Percentiles rank a stretch among this genome's conserved stretches.
Conservation (phyloP, 2,329 filamentous ascomycete genomes). For the Zasmidium cellare region DNA sequence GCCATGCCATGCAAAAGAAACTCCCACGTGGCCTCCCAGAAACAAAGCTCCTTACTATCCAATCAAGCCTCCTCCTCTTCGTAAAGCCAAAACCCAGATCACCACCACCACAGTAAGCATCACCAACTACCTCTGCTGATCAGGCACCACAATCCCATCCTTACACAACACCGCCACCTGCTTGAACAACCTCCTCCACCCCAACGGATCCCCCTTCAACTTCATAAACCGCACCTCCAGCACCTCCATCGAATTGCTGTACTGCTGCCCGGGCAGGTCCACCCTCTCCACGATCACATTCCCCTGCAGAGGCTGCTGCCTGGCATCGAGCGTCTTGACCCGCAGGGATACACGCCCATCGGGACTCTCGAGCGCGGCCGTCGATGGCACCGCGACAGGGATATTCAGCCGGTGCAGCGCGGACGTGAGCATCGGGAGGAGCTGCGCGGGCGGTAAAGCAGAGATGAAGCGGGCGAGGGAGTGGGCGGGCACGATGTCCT, state of each 20-base stretch:
- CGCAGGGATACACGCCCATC: conserved; percentile 58
- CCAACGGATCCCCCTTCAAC: conserved; percentile 89
- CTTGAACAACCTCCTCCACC: conserved; percentile 97
- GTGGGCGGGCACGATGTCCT: conserved; percentile 85
- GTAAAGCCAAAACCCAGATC: too few relatives aligned
- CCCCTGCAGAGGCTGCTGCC: conserved; percentile 71
- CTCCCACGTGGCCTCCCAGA: too few relatives aligned
- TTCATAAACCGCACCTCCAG: conserved; percentile 91
- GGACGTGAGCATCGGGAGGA: conserved; percentile 77
- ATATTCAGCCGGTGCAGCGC: conserved; percentile 85
- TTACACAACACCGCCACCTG: conserved; percentile 85
- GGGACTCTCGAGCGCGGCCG: conserved; percentile 42
- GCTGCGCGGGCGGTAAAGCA: conserved; percentile 68
- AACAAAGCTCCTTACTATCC: too few relatives aligned
- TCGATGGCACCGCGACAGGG: conserved; percentile 57
- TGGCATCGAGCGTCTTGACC: conserved; percentile 71
- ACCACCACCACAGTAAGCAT: too few relatives aligned
- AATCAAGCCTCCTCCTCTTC: too few relatives aligned
- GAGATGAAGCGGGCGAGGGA: conserved; percentile 92
- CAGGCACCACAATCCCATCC: conserved; percentile 63
- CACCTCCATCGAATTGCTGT: conserved; percentile 52
- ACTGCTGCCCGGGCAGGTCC: conserved; percentile 43
- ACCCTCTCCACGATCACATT: conserved; percentile 72
- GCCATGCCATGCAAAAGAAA: background rate
- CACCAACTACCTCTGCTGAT: background rate